Conservation (phyloP, 768 basidiomycete genomes). For the Lentinula boryana region DNA sequence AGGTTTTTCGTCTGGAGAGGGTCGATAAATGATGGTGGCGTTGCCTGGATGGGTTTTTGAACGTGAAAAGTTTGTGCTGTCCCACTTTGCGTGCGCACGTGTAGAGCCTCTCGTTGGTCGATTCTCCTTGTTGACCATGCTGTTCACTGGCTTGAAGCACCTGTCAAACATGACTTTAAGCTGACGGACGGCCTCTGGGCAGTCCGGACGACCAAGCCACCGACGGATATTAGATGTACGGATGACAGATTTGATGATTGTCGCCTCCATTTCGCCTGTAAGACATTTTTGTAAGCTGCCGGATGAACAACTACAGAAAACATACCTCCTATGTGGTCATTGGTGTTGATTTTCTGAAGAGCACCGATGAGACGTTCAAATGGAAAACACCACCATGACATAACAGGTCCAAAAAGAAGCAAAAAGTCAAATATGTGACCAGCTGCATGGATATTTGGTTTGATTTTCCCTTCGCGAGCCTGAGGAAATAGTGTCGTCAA, state of each 20-base stretch:
- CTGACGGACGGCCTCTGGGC: slow-evolving; percentile 9
- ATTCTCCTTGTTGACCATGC: not conserved
- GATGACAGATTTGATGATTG: not conserved
- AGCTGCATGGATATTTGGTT: slow-evolving; percentile 24
- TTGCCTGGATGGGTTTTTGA: not conserved
- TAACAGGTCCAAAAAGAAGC: too few species aligned
- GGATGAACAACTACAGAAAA: slow-evolving; percentile 3
- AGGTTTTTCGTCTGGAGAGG: not conserved
- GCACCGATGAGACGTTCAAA: slow-evolving; percentile 31
- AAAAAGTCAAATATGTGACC: slow-evolving; percentile 24
- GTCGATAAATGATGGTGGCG: not conserved
- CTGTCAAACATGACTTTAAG: slow-evolving; percentile 12
- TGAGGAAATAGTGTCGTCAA: slow-evolving; percentile 13
- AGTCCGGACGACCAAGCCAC: slow-evolving; percentile 15
- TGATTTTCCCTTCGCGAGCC: not conserved
- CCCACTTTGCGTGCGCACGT: not conserved
- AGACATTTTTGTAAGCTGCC: not conserved
- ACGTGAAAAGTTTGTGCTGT: not conserved
- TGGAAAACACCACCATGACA: slow-evolving; percentile 33
- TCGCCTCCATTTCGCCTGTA: slow-evolving; percentile 1
- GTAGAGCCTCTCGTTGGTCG: not conserved
- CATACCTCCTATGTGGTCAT: slow-evolving; percentile 12
- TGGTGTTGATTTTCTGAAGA: slow-evolving; percentile 26
- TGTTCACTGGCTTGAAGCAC: slow-evolving; percentile 2
- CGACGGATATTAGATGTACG: slow-evolving; percentile 4